These are phyloP conservation scores for Pseudogymnoascus sp. DNA, from an alignment of 2,329 filamentous ascomycete genomes.

Conservation along the genomic window DNA sequence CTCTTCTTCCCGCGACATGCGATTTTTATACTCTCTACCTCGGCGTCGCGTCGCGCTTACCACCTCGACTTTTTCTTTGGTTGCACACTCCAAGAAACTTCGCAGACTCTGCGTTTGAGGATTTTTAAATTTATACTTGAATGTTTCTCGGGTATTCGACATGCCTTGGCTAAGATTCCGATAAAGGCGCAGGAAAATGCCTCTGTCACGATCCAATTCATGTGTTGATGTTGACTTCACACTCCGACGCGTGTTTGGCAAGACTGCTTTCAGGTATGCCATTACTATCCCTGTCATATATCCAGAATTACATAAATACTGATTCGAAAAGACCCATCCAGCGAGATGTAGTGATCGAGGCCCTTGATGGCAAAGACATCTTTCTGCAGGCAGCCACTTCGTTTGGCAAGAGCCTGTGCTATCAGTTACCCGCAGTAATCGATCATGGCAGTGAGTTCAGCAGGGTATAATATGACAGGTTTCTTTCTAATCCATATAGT, in stretches of 20 bases:
- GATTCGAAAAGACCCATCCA: slow-evolving; percentile 61
- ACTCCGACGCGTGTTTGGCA: slow-evolving; percentile 65
- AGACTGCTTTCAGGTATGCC: slow-evolving; percentile 60
- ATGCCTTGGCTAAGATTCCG: neutral
- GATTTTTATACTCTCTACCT: neutral
- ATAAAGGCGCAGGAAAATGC: slow-evolving; percentile 31
- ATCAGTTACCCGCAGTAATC: slow-evolving; percentile 83
- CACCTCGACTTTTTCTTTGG: neutral
- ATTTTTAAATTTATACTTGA: neutral
- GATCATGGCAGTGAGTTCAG: slow-evolving; percentile 67
- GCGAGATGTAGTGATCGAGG: slow-evolving; percentile 77
- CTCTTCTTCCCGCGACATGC: neutral
- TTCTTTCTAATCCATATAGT: slow-evolving; percentile 44
- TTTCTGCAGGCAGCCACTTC: slow-evolving; percentile 87
- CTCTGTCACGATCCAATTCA: slow-evolving; percentile 40
- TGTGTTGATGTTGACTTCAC: slow-evolving; percentile 67
- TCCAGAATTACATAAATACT: neutral
- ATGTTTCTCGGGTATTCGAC: neutral
- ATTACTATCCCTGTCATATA: neutral
- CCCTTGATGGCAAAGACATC: slow-evolving; percentile 77
- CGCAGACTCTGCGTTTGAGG: neutral
- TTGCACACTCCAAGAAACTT: neutral
- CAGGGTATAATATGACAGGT: neutral
- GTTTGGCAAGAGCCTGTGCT: slow-evolving; percentile 91
- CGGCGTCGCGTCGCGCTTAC: neutral